Conservation (phyloP, 306 rosid genomes). For the Castanea mollissima region DNA sequence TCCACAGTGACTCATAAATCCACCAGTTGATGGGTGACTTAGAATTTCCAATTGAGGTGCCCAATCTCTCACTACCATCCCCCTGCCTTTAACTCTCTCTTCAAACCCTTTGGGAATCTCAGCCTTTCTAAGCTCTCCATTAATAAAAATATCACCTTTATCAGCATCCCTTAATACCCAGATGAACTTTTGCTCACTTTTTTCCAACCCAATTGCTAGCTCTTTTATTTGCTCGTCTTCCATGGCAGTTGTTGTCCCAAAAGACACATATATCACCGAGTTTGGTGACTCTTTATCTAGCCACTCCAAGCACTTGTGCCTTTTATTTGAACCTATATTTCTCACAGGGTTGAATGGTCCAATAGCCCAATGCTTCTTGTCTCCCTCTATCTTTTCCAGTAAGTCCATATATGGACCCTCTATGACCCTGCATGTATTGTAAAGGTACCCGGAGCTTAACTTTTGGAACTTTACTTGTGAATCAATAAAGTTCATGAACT, state of each 20-base stretch:
- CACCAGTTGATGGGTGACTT: slow-evolving; percentile 48
- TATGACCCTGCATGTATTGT: slow-evolving; percentile 48
- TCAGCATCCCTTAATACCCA: slow-evolving; percentile 78
- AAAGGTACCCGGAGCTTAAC: slow-evolving; percentile 36
- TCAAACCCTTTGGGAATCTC: slow-evolving; percentile 58
- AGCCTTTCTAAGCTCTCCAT: slow-evolving; percentile 4
- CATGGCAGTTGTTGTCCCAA: slow-evolving; percentile 64
- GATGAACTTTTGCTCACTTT: slow-evolving; percentile 52
- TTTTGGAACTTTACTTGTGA: slow-evolving; percentile 33
- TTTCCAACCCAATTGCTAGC: slow-evolving; percentile 70
- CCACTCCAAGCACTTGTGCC: slow-evolving; percentile 47
- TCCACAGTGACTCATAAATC: slow-evolving; percentile 76
- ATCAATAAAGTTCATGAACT: slow-evolving; percentile 34
- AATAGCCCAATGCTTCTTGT: slow-evolving; percentile 56
- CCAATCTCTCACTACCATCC: slow-evolving; percentile 62
- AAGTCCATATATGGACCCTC: slow-evolving; percentile 52
- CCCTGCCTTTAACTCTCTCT: slow-evolving; percentile 33
- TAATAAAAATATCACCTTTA: slow-evolving; percentile 40
- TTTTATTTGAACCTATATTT: background rate
- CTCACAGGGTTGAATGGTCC: slow-evolving; percentile 61
- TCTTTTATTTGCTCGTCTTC: slow-evolving; percentile 51
- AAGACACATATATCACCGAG: slow-evolving; percentile 62
- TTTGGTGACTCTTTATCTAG: slow-evolving; percentile 37
- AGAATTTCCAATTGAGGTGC: slow-evolving; percentile 68
- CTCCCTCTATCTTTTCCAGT: slow-evolving; percentile 16